Base-by-base conservation (phyloP, 345 rosid genomes). In the Conringia planisiliqua region DNA sequence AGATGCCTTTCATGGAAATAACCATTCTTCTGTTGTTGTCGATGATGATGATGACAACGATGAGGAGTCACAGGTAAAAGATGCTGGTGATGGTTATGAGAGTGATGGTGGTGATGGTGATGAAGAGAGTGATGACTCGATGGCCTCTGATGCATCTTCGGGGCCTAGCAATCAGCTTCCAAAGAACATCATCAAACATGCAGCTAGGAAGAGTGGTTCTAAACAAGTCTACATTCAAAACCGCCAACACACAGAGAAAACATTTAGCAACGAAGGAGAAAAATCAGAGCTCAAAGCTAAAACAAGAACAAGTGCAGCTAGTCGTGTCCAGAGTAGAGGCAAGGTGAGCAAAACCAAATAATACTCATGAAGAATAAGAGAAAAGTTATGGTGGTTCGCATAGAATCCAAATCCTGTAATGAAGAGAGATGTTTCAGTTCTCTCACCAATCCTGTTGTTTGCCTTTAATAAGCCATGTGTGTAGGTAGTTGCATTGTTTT, bases 121-220 rank as follows among this genome's bases (percentile, higher is more conserved):
- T 52, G 73, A 64, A 48, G 83, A 84, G 65, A 86, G 88, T 44
- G 94, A 87, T 80, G 91, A 87, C 42, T 89, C 94, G 0, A 85
- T 89, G 94, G 83, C 86, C 42, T 89, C 91, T 27, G 94, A 89
- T 72, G 94, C 94, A 40, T 87, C 91, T 17, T 89, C 94, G 4
- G 88, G 91, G 10, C 90, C 87, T 70, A 82, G 83, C 48, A 85
- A 77, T 48, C 82, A 85, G 68, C 47, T 79, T 74, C 63, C 73
- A 50, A 36, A 63, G 60, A 56, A 54, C 61, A 72, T 44, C 66
- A 69, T 18, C 69, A 78, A 81, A 83, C 78, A 78, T 72, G 78
- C 68, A 79, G 24, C 70, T 27, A 36, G 27, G 5, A 75, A 77
- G 54, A 73, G 36, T 20, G 61, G 73, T 59, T 68, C 79, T 44